phyloP scores from a whole-genome alignment of 208 protist species.

The Herpetomonas tarakana region DNA sequence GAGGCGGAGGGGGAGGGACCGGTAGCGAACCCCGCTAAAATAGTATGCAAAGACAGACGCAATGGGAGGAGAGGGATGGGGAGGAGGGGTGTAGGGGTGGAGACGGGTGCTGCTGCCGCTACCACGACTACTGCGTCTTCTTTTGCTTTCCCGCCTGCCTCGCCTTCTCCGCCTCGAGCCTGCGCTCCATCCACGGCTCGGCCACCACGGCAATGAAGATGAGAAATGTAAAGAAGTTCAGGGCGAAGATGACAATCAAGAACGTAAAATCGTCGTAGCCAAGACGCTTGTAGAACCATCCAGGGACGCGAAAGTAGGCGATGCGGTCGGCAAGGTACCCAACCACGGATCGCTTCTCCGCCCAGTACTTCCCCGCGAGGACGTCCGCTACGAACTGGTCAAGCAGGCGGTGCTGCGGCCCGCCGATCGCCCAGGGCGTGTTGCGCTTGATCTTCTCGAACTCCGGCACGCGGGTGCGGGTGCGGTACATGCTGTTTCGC shows the following conservation, averaged over 20 bases:
- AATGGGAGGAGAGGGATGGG: no score
- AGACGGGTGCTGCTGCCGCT: no score
- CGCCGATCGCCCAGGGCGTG: slow-evolving; percentile 59
- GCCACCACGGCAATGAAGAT: slow-evolving; percentile 51
- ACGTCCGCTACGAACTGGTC: slow-evolving; percentile 55
- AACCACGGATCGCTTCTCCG: slow-evolving; percentile 56
- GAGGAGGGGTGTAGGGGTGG: no score
- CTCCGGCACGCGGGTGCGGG: slow-evolving; percentile 41
- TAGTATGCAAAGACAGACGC: no score
- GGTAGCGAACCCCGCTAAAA: no score
- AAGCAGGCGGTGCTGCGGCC: slow-evolving; percentile 58
- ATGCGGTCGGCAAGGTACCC: slow-evolving; percentile 58
- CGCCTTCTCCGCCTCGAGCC: slow-evolving; percentile 16
- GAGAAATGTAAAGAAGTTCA: slow-evolving; percentile 62
- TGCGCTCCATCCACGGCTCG: slow-evolving; percentile 55
- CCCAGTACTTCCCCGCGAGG: slow-evolving; percentile 34
- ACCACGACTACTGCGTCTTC: slow-evolving; percentile 42
- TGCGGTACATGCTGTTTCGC: slow-evolving; percentile 65
- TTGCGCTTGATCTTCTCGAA: slow-evolving; percentile 67
- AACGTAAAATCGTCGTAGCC: slow-evolving; percentile 77
- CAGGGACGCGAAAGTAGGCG: slow-evolving; percentile 41
- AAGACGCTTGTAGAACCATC: slow-evolving; percentile 39
- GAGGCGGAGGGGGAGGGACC: no score
- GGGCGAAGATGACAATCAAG: slow-evolving; percentile 41
- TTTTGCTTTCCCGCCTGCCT: slow-evolving; percentile 16